These are phyloP conservation scores for Auxenochlorella pyrenoidosa DNA, from an alignment of 139 green algal genomes.

Conservation along the genomic window DNA sequence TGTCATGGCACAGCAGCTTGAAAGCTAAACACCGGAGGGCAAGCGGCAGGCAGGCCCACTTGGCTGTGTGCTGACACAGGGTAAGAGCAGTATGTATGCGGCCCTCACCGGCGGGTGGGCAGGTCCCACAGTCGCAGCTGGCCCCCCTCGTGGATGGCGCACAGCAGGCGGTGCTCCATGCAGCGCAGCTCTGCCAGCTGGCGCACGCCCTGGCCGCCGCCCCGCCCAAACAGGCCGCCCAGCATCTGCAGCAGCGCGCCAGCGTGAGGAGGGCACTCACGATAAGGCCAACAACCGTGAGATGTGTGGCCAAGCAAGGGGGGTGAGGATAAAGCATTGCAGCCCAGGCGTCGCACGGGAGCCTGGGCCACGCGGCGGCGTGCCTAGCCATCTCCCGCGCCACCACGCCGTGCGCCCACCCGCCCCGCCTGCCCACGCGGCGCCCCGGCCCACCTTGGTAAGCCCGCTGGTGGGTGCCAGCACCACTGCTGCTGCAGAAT, in stretches of 20 bases:
- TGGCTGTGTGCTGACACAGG: too few species aligned
- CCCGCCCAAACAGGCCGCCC: constrained; percentile 27
- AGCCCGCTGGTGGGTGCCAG: background rate
- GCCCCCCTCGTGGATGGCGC: constrained; percentile 24
- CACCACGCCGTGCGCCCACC: too few species aligned
- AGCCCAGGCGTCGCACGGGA: too few species aligned
- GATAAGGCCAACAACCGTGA: too few species aligned
- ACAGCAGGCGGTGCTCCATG: constrained; percentile 27
- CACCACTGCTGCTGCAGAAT: background rate
- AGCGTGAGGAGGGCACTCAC: too few species aligned
- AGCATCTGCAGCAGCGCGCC: constrained; percentile 5
- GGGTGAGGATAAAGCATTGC: too few species aligned
- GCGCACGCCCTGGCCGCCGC: background rate
- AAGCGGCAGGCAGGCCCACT: background rate
- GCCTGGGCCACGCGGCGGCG: too few species aligned
- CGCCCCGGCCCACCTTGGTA: background rate
- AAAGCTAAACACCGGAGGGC: background rate
- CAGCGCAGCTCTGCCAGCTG: constrained; percentile 30
- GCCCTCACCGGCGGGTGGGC: constrained; percentile 7
- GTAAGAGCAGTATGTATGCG: background rate
- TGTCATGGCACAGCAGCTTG: background rate
- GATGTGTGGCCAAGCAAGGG: too few species aligned
- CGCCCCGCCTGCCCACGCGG: background rate
- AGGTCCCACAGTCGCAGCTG: constrained; percentile 67
- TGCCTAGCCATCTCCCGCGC: too few species aligned